Evolutionary conservation across 2,329 filamentous ascomycete species (phyloP), one percentile per base, ranked within the genome.

Genomic region (Gnomoniopsis sp.): DNA sequence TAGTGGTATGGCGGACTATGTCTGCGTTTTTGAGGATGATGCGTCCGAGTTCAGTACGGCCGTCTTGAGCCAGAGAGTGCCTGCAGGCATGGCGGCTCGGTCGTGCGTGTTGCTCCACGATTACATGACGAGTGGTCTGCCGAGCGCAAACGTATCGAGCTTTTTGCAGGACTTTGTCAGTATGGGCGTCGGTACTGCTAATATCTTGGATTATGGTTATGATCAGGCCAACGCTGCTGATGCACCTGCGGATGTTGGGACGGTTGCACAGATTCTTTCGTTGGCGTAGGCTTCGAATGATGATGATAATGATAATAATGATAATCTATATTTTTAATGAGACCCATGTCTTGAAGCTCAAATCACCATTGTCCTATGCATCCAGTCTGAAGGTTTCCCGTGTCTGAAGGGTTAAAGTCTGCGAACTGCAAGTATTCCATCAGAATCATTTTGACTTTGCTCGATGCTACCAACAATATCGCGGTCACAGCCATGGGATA

Each of bases 171-270:
- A 21, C 2, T 49, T 58, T 38, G 21, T 44, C 17, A n/a, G 33
- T 3, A n/a, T 23, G 26, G 56, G 56, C 15, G 44, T 54, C 14
- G 56, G 23, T 1, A 54, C 43, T 21, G 46, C 43, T 12, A 46
- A 58, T 38, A 44, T 58, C 17, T n/a, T 54, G 50, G 41, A 49
- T 19, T 41, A 52, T 15, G 50, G 33, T n/a, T 58, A 54, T 11
- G 15, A 30, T 22, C 50, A 54, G 33, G 56, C 56, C 50, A 58
- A 34, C 17, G 30, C 43, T 11, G 46, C 23, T 17, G 23, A 49
- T n/a, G 7, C 36, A 10, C 56, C 56, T 6, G 50, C 56, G 17
- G 50, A 38, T 6, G 8, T 54, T 23, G 34, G 44, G 7, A 7
- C 6, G 12, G 46, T 54, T 6, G 46, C 46, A 36, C 36, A 17